phyloP scores from a whole-genome alignment of 208 protist genomes.

The Wallacemonas collosoma region DNA sequence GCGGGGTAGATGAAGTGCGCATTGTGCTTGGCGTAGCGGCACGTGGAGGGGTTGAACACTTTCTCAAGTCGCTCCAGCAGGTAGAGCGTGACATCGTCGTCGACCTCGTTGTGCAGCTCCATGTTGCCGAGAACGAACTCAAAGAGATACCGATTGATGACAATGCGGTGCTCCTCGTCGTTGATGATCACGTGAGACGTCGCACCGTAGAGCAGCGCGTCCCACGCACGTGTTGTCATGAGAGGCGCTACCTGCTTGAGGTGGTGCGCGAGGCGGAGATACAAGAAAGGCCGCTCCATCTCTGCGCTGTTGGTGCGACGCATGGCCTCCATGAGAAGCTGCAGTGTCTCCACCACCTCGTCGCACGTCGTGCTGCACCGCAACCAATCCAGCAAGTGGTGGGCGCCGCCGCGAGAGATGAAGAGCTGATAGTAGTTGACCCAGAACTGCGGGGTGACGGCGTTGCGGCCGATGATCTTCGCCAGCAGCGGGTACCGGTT shows the following conservation, averaged over 20 bases:
- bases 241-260: slow-evolving; percentile 57
- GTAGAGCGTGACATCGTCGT: slow-evolving; percentile 42
- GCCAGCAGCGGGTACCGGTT: slow-evolving; percentile 45
- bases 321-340: slow-evolving; percentile 49
- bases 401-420: slow-evolving; percentile 56
- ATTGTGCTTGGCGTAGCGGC: slow-evolving; percentile 72
- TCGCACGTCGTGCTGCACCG: slow-evolving; percentile 35
- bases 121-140: slow-evolving; percentile 67
- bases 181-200: slow-evolving; percentile 45
- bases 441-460: slow-evolving; percentile 64
- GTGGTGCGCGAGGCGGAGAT: slow-evolving; percentile 64
- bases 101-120: slow-evolving; percentile 54
- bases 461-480: slow-evolving; percentile 70
- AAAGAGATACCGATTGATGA: slow-evolving; percentile 84
- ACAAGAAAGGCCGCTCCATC: slow-evolving; percentile 32
- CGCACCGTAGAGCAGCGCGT: slow-evolving; percentile 59
- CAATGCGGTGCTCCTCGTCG: slow-evolving; percentile 59
- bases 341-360: slow-evolving; percentile 52
- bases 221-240: slow-evolving; percentile 51
- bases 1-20: slow-evolving; percentile 54
- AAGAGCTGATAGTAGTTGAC: slow-evolving; percentile 77
- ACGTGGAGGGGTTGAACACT: slow-evolving; percentile 58
- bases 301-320: slow-evolving; percentile 46
- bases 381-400: slow-evolving; percentile 76
- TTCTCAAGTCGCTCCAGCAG: slow-evolving; percentile 46